Conservation (phyloP, 306 rosid species). For the Dryas alaskensis region DNA sequence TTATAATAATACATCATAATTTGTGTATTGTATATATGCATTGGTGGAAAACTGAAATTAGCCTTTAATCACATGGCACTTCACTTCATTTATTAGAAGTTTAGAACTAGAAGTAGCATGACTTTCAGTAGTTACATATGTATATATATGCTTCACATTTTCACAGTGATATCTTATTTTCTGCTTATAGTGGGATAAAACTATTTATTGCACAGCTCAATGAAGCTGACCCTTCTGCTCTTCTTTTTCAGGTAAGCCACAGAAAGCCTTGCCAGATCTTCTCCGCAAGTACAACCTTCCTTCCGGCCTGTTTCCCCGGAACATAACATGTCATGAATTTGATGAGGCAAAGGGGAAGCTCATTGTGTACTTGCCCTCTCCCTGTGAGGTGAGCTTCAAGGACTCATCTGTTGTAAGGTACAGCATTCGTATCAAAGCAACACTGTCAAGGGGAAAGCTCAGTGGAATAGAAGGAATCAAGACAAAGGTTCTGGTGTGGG, state of each 20-base stretch:
- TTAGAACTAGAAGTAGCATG: neutral
- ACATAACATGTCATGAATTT: constrained; percentile 59
- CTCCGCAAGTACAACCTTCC: constrained; percentile 80
- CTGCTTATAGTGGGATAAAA: no score
- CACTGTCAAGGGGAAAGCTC: constrained; percentile 49
- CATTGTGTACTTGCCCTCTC: constrained; percentile 38
- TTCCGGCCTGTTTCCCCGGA: constrained; percentile 65
- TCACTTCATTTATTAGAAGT: neutral
- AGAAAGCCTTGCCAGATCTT: constrained; percentile 63
- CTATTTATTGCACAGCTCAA: neutral
- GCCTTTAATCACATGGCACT: neutral
- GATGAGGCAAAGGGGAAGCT: constrained; percentile 53
- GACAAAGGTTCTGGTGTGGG: constrained; percentile 54
- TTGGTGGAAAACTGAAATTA: no score
- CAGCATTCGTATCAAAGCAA: constrained; percentile 45
- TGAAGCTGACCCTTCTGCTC: neutral
- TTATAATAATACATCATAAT: neutral
- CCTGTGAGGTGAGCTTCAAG: constrained; percentile 61
- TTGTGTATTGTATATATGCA: neutral
- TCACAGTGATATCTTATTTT: no score
- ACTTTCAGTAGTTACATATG: no score
- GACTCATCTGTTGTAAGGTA: constrained; percentile 56
- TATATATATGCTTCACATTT: no score
- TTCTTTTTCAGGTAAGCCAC: constrained; percentile 63
- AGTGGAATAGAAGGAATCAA: constrained; percentile 49